Evolutionary conservation across 345 rosid species (phyloP), one percentile per base, ranked within the genome.

Genomic region (Eutrema yunnanense): DNA sequence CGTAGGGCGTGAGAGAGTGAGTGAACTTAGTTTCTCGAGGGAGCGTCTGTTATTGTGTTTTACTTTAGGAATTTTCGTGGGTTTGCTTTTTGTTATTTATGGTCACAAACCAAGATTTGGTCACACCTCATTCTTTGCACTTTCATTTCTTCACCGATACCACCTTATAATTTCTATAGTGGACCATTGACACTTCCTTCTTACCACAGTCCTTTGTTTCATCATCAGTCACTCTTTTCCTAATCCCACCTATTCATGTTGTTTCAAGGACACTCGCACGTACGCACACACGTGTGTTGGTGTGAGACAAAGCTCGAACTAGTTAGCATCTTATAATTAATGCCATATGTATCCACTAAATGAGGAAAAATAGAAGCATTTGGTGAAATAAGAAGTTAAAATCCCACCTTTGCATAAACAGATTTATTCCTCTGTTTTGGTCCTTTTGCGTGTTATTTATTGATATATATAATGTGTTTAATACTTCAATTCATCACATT

Each of bases 41-140:
- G 79, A 76, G 79, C 79, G 79, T 76, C 50, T 52, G 43, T 61
- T 51, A 32, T 59, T 67, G 48, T 74, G 22, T 61, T 34, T 34
- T 68, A 53, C 73, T 75, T 75, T 67, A 43, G 27, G 38, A 67
- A 10, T 2, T 32, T 41, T 27, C 19, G 69, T 53, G 73, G 79
- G 57, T 69, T 75, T 69, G 79, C 79, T 75, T 75, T 75, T 75
- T 69, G 74, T 75, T 69, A 68, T 69, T 62, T 75, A 75, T 75
- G 74, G 74, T 69, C 74, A 75, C 74, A 75, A 62, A 53, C 70
- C 65, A 75, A 62, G 65, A 47, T 67, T 68, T 59, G 59, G 62
- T 42, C 62, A 67, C 73, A 49, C 32, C 51, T 42, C 42, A 5
- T 46, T 40, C 71, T 56, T 73, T 54, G 71, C 70, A 62, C 69